Percentiles rank a stretch among this genome's conserved stretches.
These are phyloP conservation scores for Termitomyces sp. DNA, from an alignment of 768 basidiomycete species.

Conservation along the genomic window DNA sequence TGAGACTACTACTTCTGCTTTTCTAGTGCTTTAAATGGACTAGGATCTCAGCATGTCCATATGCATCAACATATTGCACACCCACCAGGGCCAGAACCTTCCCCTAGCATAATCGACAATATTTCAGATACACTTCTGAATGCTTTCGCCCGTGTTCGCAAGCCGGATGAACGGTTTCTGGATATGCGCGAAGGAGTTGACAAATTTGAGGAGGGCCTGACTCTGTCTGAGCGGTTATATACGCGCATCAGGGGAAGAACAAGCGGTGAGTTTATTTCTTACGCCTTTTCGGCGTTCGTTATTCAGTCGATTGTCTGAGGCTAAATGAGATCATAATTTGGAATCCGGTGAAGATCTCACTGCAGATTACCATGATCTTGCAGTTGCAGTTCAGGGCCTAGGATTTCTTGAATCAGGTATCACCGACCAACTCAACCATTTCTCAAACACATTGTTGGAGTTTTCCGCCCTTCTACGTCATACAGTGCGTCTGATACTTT, in stretches of 20 bases:
- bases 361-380: slow-evolving; percentile 95
- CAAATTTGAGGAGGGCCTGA: slow-evolving; percentile 94
- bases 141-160: slow-evolving; percentile 92
- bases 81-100: slow-evolving; percentile 81
- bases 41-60: slow-evolving; percentile 70
- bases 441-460: slow-evolving; percentile 93
- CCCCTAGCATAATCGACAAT: slow-evolving; percentile 85
- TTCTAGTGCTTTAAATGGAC: slow-evolving; percentile 7
- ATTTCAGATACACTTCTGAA: slow-evolving; percentile 95
- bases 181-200: slow-evolving; percentile 90
- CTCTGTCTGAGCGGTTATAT: slow-evolving; percentile 77
- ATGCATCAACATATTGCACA: slow-evolving; percentile 97
- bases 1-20: slow-evolving; percentile 33
- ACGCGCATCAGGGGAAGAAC: slow-evolving; percentile 76
- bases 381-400: slow-evolving; percentile 93
- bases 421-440: slow-evolving; percentile 95
- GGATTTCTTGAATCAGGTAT: slow-evolving; percentile 99
- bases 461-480: slow-evolving; percentile 90
- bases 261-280: slow-evolving; percentile 66
- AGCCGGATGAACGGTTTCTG: slow-evolving; percentile 95
- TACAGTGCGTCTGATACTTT: slow-evolving; percentile 47
- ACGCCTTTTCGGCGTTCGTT: slow-evolving; percentile 22
- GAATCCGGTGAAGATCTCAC: slow-evolving; percentile 92
- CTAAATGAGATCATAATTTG: slow-evolving; percentile 80
- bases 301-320: slow-evolving; percentile 60